These are phyloP conservation scores for Lachnellula hyalina DNA, from an alignment of 2,329 filamentous ascomycete genomes.

Conservation along the genomic window DNA sequence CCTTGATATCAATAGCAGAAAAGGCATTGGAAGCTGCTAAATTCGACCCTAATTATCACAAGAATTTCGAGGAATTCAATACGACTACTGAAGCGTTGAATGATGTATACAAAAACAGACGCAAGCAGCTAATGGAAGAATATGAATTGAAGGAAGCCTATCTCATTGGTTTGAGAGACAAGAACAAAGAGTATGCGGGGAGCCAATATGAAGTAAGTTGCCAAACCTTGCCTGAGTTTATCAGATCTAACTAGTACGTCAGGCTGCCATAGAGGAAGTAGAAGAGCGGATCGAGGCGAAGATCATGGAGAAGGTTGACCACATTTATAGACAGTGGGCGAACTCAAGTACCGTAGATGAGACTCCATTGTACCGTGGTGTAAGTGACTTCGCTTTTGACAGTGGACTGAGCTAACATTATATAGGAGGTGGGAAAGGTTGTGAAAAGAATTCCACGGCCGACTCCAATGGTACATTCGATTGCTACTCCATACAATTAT, in stretches of 20 bases:
- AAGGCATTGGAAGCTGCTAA: slow-evolving; percentile 23
- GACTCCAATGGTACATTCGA: slow-evolving; percentile 10
- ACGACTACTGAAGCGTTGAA: slow-evolving; percentile 19
- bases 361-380: slow-evolving; percentile 21
- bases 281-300: slow-evolving; percentile 13
- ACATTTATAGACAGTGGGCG: slow-evolving; percentile 13
- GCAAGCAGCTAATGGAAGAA: slow-evolving; percentile 10
- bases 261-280: slow-evolving; percentile 18
- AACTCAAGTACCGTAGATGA: slow-evolving; percentile 12
- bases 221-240: background rate
- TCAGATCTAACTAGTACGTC: slow-evolving; percentile 6
- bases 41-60: slow-evolving; percentile 23
- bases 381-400: slow-evolving; percentile 13
- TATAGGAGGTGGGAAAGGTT: slow-evolving; percentile 18
- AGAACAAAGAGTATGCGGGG: slow-evolving; percentile 14
- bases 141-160: slow-evolving; percentile 9
- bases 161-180: slow-evolving; percentile 4
- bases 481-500: slow-evolving; percentile 9
- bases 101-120: slow-evolving; percentile 11
- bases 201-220: slow-evolving; percentile 21
- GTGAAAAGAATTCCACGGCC: slow-evolving; percentile 8
- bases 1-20: slow-evolving; percentile 24
- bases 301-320: slow-evolving; percentile 20
- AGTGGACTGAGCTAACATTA: slow-evolving; percentile 6
- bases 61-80: slow-evolving; percentile 26